Percentiles rank a stretch among this genome's conserved stretches.
Evolutionary conservation across 352 stramenopile species (phyloP).

Genomic region (Globisporangium parvum): DNA sequence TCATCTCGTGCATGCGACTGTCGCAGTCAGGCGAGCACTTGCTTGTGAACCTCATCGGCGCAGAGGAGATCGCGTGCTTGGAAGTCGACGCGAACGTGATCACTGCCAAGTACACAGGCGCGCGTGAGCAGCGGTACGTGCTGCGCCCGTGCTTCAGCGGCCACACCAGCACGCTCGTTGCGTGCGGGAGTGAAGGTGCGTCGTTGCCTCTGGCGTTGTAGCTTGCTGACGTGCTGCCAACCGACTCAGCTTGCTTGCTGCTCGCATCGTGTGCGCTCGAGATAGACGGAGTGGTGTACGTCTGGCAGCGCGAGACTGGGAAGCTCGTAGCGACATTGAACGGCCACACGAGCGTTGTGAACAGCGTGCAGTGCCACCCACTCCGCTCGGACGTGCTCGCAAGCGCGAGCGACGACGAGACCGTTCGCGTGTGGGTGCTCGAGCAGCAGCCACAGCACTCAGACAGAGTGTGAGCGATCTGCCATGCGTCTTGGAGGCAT

Average conservation of each 20-base stretch:
- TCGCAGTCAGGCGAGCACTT: slow-evolving; percentile 41
- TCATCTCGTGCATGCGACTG: slow-evolving; percentile 51
- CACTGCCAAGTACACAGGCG: slow-evolving; percentile 41
- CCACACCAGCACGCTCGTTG: slow-evolving; percentile 39
- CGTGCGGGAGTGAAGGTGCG: slow-evolving; percentile 67
- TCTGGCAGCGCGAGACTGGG: slow-evolving; percentile 57
- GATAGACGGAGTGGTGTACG: slow-evolving; percentile 45
- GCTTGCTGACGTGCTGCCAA: neutral
- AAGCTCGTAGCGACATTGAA: slow-evolving; percentile 29
- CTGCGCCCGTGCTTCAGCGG: slow-evolving; percentile 58
- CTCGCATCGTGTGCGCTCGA: neutral
- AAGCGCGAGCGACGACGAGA: slow-evolving; percentile 74
- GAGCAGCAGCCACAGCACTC: neutral
- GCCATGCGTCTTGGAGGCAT: no score
- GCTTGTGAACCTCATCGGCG: slow-evolving; percentile 55
- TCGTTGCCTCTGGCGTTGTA: neutral
- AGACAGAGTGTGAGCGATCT: neutral
- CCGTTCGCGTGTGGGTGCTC: slow-evolving; percentile 41
- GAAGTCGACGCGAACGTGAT: slow-evolving; percentile 36
- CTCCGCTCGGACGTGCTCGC: slow-evolving; percentile 41
- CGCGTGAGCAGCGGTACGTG: slow-evolving; percentile 60
- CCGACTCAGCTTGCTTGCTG: neutral
- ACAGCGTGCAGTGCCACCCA: slow-evolving; percentile 57
- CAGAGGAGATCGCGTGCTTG: slow-evolving; percentile 53
- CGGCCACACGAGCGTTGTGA: slow-evolving; percentile 64